A percentile compares a stretch with the other conserved stretches of the same genome.
These are phyloP conservation scores for Ophiostoma perfectum DNA, from an alignment of 2,329 filamentous ascomycete species.

Conservation along the genomic window DNA sequence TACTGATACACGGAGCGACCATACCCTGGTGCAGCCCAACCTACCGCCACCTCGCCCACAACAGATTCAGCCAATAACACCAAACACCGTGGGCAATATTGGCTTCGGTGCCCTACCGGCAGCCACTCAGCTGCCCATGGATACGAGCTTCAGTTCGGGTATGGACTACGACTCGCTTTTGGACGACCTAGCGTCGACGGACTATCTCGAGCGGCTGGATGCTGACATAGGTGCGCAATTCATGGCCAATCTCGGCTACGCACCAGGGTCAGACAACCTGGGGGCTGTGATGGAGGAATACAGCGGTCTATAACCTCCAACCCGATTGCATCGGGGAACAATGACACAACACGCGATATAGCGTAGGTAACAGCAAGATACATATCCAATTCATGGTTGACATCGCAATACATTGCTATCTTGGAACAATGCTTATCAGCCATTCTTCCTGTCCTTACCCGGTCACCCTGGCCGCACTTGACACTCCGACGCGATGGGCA, in stretches of 20 bases:
- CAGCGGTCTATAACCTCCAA: slow-evolving; percentile 22
- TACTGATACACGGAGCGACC: not conserved
- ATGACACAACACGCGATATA: too few species aligned
- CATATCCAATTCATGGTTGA: not conserved
- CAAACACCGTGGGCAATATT: not conserved
- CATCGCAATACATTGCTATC: not conserved
- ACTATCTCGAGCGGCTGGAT: slow-evolving; percentile 45
- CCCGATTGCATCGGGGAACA: not conserved
- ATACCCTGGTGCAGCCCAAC: not conserved
- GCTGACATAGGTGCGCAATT: slow-evolving; percentile 51
- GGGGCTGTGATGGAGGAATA: slow-evolving; percentile 36
- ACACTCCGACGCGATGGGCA: too few species aligned
- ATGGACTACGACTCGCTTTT: slow-evolving; percentile 50
- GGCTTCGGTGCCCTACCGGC: not conserved
- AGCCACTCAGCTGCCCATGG: not conserved
- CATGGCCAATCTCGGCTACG: slow-evolving; percentile 62
- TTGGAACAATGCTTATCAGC: not conserved
- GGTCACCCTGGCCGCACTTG: not conserved
- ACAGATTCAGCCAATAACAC: not conserved
- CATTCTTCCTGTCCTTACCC: not conserved
- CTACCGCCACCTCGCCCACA: not conserved
- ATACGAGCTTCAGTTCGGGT: slow-evolving; percentile 19
- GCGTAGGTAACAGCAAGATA: not conserved
- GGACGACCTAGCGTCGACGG: slow-evolving; percentile 48
- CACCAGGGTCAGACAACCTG: slow-evolving; percentile 41